Conservation (phyloP, 2,329 filamentous ascomycete genomes). For the Didymella arachidicola region DNA sequence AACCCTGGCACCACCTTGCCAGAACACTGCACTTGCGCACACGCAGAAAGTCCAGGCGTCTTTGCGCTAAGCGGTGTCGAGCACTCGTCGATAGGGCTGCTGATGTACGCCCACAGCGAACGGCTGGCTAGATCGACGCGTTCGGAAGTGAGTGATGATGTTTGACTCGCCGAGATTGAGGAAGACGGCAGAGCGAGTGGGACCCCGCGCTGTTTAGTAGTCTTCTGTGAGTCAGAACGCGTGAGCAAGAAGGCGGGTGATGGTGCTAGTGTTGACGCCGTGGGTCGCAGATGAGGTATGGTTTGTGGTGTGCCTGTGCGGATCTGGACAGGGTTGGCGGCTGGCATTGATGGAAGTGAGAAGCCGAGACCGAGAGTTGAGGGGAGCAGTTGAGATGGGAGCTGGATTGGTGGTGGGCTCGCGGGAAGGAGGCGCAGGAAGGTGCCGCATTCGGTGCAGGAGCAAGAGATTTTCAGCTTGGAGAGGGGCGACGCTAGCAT, state of each 20-base stretch:
- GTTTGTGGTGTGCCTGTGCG: neutral
- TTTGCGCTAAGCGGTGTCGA: constrained; percentile 1
- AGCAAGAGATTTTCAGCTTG: constrained; percentile 25
- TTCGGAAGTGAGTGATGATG: neutral
- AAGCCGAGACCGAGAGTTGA: neutral
- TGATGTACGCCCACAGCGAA: neutral
- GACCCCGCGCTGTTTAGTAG: neutral
- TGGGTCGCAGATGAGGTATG: neutral
- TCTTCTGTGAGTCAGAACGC: neutral
- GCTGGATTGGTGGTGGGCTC: neutral
- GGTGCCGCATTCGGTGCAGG: constrained; percentile 23
- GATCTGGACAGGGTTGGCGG: neutral
- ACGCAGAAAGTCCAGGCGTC: constrained; percentile 4
- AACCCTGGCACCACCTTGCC: neutral
- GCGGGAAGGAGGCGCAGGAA: constrained; percentile 24
- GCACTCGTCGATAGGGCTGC: constrained; percentile 1
- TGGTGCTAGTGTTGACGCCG: neutral
- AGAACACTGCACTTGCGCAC: neutral
- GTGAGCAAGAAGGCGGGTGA: constrained; percentile 2
- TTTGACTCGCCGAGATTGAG: neutral
- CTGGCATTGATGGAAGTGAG: neutral
- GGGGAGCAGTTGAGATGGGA: neutral
- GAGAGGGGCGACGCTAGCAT: constrained; percentile 11
- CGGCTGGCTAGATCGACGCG: neutral
- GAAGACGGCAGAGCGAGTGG: neutral